Percentiles rank a stretch among this genome's conserved stretches.
phyloP scores from a whole-genome alignment of 805 yeast species.

The Ascoidea tarda region DNA sequence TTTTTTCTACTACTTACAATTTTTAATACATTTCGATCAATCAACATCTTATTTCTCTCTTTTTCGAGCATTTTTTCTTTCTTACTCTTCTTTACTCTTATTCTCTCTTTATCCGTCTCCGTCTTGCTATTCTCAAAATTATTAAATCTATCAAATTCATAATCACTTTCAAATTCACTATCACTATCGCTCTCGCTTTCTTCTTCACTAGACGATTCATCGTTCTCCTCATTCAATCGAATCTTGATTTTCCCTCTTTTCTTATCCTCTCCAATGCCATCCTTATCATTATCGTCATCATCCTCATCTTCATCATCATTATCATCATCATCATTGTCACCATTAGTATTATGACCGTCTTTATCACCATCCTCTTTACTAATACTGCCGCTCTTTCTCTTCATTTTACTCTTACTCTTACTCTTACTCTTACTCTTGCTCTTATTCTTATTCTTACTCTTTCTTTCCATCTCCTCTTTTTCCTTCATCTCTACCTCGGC shows the following conservation, averaged over 20 bases:
- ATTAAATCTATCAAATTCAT: constrained; percentile 7
- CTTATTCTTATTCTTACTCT: constrained; percentile 12
- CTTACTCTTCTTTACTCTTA: constrained; percentile 10
- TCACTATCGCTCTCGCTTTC: constrained; percentile 12
- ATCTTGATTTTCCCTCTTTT: too few relatives aligned
- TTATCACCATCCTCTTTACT: not conserved
- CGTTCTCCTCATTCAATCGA: constrained; percentile 11
- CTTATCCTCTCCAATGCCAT: constrained; percentile 7
- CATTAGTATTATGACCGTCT: constrained; percentile 7
- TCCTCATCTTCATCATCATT: constrained; percentile 18
- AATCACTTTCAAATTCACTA: constrained; percentile 14
- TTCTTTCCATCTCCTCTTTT: constrained; percentile 15
- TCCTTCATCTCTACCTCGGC: constrained; percentile 19
- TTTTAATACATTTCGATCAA: constrained; percentile 39
- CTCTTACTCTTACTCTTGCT: constrained; percentile 14
- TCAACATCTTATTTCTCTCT: constrained; percentile 13
- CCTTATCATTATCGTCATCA: constrained; percentile 14
- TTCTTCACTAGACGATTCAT: constrained; percentile 10
- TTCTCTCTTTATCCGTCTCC: constrained; percentile 5
- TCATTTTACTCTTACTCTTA: not conserved
- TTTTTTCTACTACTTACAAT: constrained; percentile 32
- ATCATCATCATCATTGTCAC: constrained; percentile 15
- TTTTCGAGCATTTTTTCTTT: constrained; percentile 7
- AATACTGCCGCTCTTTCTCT: not conserved
- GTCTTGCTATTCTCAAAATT: constrained; percentile 11